phyloP scores from a whole-genome alignment of 805 yeast species.

The Saccharomycopsis sp. region DNA sequence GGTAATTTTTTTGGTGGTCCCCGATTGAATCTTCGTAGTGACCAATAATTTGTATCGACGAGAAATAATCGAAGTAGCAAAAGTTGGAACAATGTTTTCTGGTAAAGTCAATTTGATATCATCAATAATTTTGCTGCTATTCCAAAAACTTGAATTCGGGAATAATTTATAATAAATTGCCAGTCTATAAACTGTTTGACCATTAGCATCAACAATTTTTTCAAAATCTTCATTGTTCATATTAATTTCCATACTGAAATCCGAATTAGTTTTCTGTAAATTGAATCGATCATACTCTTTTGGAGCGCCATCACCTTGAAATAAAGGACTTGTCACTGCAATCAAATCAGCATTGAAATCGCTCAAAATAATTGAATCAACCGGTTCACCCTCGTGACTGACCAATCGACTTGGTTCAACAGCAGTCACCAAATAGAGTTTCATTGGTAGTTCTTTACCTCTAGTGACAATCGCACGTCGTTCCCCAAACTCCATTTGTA shows the following conservation, averaged over 20 bases:
- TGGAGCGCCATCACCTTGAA: background rate
- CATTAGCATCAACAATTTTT: background rate
- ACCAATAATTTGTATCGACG: background rate
- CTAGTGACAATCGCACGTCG: slow-evolving; percentile 1
- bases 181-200: background rate
- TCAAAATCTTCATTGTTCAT: background rate
- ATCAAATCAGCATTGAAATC: background rate
- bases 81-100: background rate
- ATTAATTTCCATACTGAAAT: background rate
- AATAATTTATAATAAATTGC: background rate
- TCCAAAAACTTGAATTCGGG: background rate
- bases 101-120: background rate
- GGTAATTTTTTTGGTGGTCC: background rate
- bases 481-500: slow-evolving; percentile 4
- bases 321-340: background rate
- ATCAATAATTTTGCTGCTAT: no score
- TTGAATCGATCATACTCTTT: slow-evolving; percentile 2
- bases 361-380: background rate
- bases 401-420: background rate
- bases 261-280: slow-evolving; percentile 2
- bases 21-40: background rate
- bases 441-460: background rate
- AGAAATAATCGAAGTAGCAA: background rate
- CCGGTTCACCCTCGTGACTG: background rate
- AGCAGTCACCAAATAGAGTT: background rate